phyloP scores from a whole-genome alignment of 345 rosid species.

The Citrus inodora region DNA sequence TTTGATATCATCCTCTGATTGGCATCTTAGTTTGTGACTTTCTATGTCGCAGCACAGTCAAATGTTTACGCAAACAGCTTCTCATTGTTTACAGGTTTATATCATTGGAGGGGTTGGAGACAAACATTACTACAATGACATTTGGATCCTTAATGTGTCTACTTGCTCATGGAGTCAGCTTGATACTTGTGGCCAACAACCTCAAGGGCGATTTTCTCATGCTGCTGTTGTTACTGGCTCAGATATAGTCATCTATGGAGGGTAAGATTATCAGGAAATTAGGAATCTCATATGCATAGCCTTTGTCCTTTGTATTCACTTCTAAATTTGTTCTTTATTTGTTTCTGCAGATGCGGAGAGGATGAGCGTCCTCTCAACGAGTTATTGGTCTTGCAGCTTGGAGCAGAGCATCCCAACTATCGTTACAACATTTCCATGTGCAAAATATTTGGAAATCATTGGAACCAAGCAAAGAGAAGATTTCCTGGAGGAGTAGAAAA shows the following conservation, averaged over 20 bases:
- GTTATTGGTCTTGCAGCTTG: constrained; percentile 54
- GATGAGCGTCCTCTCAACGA: constrained; percentile 75
- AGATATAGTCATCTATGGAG: constrained; percentile 61
- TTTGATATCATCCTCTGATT: neutral
- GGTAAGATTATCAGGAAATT: constrained; percentile 29
- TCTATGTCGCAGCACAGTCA: neutral
- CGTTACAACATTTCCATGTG: constrained; percentile 32
- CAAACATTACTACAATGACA: constrained; percentile 61
- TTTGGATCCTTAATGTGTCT: constrained; percentile 55
- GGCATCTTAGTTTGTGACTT: neutral
- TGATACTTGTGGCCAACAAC: constrained; percentile 53
- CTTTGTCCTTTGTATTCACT: neutral
- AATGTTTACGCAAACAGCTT: neutral
- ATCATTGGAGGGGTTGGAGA: constrained; percentile 75
- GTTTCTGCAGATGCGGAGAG: constrained; percentile 54
- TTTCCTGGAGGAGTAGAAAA: constrained; percentile 21
- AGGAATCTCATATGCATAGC: neutral
- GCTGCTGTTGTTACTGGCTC: constrained; percentile 46
- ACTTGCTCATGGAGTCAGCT: constrained; percentile 48
- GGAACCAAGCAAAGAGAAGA: constrained; percentile 41
- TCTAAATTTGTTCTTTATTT: neutral
- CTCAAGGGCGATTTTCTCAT: constrained; percentile 80
- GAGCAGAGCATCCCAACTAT: constrained; percentile 32
- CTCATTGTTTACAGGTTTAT: constrained; percentile 40
- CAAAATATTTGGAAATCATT: constrained; percentile 42